phyloP scores from a whole-genome alignment of 306 rosid species.

The Cicer cuneatum region DNA sequence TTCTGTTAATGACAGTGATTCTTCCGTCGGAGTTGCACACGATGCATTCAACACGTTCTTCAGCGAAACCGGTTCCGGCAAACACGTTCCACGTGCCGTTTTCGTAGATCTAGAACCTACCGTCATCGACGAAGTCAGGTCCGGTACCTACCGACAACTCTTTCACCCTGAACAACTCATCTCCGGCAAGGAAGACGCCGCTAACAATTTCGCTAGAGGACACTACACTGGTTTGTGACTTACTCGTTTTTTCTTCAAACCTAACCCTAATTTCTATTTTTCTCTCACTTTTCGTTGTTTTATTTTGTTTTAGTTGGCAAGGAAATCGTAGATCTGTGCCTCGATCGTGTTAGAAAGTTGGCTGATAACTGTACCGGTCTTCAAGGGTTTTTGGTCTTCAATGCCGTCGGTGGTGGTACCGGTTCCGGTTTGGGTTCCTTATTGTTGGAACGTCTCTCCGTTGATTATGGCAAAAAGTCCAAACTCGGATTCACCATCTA shows the following conservation, averaged over 20 bases:
- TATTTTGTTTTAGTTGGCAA: slow-evolving; percentile 37
- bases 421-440: slow-evolving; percentile 96
- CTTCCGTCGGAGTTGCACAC: slow-evolving; percentile 69
- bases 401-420: slow-evolving; percentile 97
- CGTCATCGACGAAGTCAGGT: slow-evolving; percentile 90
- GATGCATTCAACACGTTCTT: slow-evolving; percentile 98
- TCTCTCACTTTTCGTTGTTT: background rate
- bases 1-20: slow-evolving; percentile 43
- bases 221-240: slow-evolving; percentile 72
- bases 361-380: slow-evolving; percentile 98
- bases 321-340: slow-evolving; percentile 95
- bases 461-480: slow-evolving; percentile 93
- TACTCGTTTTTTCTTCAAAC: no score
- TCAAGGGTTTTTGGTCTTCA: slow-evolving; percentile 94
- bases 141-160: slow-evolving; percentile 85
- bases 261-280: background rate
- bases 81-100: slow-evolving; percentile 94
- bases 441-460: slow-evolving; percentile 87
- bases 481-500: slow-evolving; percentile 97
- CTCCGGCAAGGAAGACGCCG: slow-evolving; percentile 98
- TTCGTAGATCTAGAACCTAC: slow-evolving; percentile 97
- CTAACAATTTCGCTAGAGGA: slow-evolving; percentile 96
- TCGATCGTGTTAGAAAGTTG: slow-evolving; percentile 88
- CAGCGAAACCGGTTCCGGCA: slow-evolving; percentile 94
- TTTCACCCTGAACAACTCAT: slow-evolving; percentile 97